Percentiles rank a stretch among this genome's conserved stretches.
Evolutionary conservation across 1,284 basidiomycete species (phyloP).

Genomic region (Cryptococcus sp.): DNA sequence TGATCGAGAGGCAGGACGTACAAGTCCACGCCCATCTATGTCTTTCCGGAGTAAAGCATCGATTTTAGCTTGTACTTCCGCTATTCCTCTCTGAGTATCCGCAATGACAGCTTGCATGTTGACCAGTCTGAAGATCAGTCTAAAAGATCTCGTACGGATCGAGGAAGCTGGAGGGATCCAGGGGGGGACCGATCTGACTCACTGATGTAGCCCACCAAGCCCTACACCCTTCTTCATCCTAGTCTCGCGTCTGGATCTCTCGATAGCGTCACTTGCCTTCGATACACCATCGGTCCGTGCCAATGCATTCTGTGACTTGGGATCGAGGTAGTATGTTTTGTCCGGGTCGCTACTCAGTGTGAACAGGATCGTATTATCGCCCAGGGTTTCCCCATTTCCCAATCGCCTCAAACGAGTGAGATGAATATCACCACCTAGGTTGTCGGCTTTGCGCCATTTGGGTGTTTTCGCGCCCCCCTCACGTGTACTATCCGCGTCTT

Average conservation of each 20-base stretch:
- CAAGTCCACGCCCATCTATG: constrained; percentile 51
- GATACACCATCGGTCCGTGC: neutral
- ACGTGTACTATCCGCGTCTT: constrained; percentile 9
- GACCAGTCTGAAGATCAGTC: constrained; percentile 55
- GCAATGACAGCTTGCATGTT: constrained; percentile 63
- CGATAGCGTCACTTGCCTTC: constrained; percentile 19
- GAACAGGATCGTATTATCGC: constrained; percentile 31
- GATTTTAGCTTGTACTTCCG: constrained; percentile 56
- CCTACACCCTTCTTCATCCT: constrained; percentile 45
- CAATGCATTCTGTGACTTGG: no score
- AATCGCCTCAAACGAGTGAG: constrained; percentile 16
- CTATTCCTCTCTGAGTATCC: constrained; percentile 62
- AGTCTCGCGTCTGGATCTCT: constrained; percentile 44
- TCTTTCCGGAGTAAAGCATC: constrained; percentile 55
- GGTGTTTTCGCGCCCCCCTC: neutral
- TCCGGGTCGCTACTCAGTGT: constrained; percentile 25
- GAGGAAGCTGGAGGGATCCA: neutral
- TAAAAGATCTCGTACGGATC: no score
- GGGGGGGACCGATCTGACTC: constrained; percentile 6
- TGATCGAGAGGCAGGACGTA: constrained; percentile 23
- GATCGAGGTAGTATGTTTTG: constrained; percentile 16
- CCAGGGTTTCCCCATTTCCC: constrained; percentile 1
- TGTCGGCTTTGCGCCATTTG: constrained; percentile 11
- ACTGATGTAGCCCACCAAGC: constrained; percentile 43
- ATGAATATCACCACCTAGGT: constrained; percentile 13